phyloP scores from a whole-genome alignment of 2,329 filamentous ascomycete genomes.

The Botrytis squamosa region DNA sequence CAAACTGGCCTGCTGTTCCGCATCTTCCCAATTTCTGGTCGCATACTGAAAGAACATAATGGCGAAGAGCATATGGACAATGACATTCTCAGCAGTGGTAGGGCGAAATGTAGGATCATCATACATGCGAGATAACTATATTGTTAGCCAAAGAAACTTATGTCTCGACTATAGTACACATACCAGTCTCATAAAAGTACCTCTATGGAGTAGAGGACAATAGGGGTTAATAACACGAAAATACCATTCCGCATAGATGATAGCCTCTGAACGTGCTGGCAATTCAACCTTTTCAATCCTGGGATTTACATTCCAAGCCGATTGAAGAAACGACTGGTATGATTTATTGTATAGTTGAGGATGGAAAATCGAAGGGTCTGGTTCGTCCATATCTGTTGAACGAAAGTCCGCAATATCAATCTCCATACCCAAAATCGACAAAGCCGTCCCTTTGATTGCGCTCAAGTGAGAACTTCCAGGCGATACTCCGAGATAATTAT shows the following conservation, averaged over 20 bases:
- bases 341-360: conserved; percentile 67
- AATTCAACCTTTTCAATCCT: conserved; percentile 55
- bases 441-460: conserved; percentile 70
- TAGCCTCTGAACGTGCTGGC: conserved; percentile 62
- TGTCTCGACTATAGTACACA: conserved; percentile 33
- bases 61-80: conserved; percentile 76
- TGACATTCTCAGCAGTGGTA: conserved; percentile 63
- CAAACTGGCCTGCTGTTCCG: conserved; percentile 53
- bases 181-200: conserved; percentile 68
- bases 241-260: conserved; percentile 72
- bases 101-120: conserved; percentile 65
- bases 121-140: conserved; percentile 63
- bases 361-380: conserved; percentile 43
- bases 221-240: conserved; percentile 71
- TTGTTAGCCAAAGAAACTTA: conserved; percentile 15
- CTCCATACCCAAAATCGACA: conserved; percentile 77
- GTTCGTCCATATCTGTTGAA: conserved; percentile 65
- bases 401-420: conserved; percentile 76
- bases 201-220: conserved; percentile 73
- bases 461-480: conserved; percentile 63
- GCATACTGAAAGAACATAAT: conserved; percentile 76
- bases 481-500: conserved; percentile 64
- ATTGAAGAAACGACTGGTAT: conserved; percentile 66
- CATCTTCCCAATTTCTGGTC: conserved; percentile 61
- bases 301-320: conserved; percentile 60